Conservation (phyloP, 306 rosid genomes). For the Arachis hypogaea region DNA sequence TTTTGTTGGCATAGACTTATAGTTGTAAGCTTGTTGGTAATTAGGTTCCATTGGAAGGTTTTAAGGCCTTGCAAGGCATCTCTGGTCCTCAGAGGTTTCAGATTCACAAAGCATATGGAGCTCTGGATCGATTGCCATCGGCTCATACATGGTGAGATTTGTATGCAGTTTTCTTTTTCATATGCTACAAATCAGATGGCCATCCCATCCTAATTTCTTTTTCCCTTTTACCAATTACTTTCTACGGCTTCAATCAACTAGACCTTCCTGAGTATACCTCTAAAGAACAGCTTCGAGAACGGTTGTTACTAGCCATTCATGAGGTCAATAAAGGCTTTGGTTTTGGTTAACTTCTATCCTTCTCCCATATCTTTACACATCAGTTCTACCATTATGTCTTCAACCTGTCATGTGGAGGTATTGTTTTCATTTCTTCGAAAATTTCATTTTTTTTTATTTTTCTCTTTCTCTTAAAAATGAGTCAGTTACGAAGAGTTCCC, state of each 20-base stretch:
- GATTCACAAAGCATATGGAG: slow-evolving; percentile 98
- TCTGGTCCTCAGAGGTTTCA: slow-evolving; percentile 99
- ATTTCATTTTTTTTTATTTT: slow-evolving; percentile 1
- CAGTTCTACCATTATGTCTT: slow-evolving; percentile 44
- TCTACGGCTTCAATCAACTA: slow-evolving; percentile 89
- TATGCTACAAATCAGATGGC: not conserved
- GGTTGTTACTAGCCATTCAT: slow-evolving; percentile 93
- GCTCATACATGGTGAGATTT: slow-evolving; percentile 94
- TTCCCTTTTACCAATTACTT: not conserved
- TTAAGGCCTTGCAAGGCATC: slow-evolving; percentile 96
- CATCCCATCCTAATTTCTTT: slow-evolving; percentile 33
- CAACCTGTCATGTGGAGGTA: slow-evolving; percentile 62
- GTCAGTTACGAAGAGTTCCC: slow-evolving; percentile 15
- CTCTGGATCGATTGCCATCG: slow-evolving; percentile 94
- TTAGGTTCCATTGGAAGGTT: slow-evolving; percentile 99
- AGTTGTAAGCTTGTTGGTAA: slow-evolving; percentile 6
- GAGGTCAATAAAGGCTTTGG: slow-evolving; percentile 99
- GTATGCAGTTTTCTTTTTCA: not conserved
- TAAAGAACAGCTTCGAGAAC: slow-evolving; percentile 93
- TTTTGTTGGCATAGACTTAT: not conserved
- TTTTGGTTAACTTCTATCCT: slow-evolving; percentile 60
- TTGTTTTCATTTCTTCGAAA: not conserved
- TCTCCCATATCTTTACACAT: slow-evolving; percentile 40
- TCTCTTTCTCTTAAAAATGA: not conserved
- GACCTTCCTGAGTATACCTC: slow-evolving; percentile 97